Evolutionary conservation across 1,284 basidiomycete species (phyloP).

Genomic region (Amylostereum chailletii): DNA sequence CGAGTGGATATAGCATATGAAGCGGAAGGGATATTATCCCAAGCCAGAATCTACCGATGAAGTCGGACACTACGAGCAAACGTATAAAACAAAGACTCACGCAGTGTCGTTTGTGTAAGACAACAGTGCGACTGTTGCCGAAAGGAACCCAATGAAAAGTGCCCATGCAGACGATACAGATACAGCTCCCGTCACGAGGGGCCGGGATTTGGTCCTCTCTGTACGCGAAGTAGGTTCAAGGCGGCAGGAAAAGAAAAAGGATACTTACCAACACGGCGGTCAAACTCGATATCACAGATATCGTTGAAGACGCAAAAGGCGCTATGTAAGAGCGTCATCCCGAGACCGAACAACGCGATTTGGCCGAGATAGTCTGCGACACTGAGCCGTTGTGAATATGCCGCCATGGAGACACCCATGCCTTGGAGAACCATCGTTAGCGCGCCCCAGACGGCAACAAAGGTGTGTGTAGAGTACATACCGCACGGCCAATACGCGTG

Average conservation of each 20-base stretch:
- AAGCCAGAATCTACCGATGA: slow-evolving; percentile 23
- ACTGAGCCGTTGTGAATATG: neutral
- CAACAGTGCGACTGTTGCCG: slow-evolving; percentile 20
- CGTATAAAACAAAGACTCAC: neutral
- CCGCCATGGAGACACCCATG: slow-evolving; percentile 3
- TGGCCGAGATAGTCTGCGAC: neutral
- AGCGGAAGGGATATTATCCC: slow-evolving; percentile 29
- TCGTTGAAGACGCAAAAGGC: slow-evolving; percentile 15
- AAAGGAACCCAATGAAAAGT: slow-evolving; percentile 29
- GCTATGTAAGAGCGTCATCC: slow-evolving; percentile 8
- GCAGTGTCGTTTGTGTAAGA: neutral
- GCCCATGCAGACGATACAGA: slow-evolving; percentile 26
- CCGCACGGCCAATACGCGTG: slow-evolving; percentile 10
- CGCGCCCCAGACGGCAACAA: no score
- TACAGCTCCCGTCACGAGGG: slow-evolving; percentile 28
- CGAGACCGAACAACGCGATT: neutral
- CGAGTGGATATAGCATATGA: slow-evolving; percentile 32
- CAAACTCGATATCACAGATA: slow-evolving; percentile 17
- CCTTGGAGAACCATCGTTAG: neutral
- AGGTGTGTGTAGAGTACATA: neutral
- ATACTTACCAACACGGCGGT: slow-evolving; percentile 17
- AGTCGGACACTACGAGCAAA: neutral
- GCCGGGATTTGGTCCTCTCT: slow-evolving; percentile 32
- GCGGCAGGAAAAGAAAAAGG: no score
- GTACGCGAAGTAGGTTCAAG: neutral